Conservation (phyloP, 2,329 filamentous ascomycete genomes). For the Zymoseptoria tritici region DNA sequence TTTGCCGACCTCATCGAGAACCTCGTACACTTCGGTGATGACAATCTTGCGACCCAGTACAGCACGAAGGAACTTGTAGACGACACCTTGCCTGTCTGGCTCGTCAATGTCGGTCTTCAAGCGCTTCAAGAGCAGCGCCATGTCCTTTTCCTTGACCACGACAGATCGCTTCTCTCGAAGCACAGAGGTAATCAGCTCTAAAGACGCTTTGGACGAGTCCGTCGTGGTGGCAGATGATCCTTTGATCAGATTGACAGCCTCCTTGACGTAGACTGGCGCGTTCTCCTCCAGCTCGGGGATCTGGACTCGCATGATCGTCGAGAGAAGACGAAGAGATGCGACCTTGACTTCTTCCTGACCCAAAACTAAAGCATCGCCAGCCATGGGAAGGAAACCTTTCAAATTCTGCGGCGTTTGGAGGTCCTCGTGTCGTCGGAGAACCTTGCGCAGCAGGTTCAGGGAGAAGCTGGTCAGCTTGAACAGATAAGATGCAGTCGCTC, state of each 20-base stretch:
- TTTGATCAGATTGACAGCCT: slow-evolving; percentile 75
- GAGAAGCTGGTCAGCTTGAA: slow-evolving; percentile 86
- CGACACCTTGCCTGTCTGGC: slow-evolving; percentile 82
- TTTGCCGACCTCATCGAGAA: slow-evolving; percentile 76
- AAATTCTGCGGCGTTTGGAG: slow-evolving; percentile 74
- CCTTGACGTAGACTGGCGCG: slow-evolving; percentile 70
- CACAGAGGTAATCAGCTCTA: slow-evolving; percentile 81
- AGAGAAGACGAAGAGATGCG: slow-evolving; percentile 76
- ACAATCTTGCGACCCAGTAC: slow-evolving; percentile 79
- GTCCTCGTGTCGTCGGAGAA: slow-evolving; percentile 78
- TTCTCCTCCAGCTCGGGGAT: slow-evolving; percentile 62
- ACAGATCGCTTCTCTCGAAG: slow-evolving; percentile 73
- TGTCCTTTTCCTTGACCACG: slow-evolving; percentile 67
- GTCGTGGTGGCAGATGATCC: slow-evolving; percentile 69
- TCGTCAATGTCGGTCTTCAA: slow-evolving; percentile 86
- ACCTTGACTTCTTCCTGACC: slow-evolving; percentile 90
- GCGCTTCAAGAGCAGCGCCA: slow-evolving; percentile 75
- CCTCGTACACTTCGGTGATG: slow-evolving; percentile 83
- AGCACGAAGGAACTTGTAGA: slow-evolving; percentile 87
- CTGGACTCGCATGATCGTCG: slow-evolving; percentile 73
- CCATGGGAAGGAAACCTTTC: slow-evolving; percentile 75
- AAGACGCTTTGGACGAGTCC: slow-evolving; percentile 75
- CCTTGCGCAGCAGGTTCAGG: slow-evolving; percentile 74
- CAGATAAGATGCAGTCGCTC: slow-evolving; percentile 67
- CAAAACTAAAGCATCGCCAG: slow-evolving; percentile 78